Percentiles rank a stretch among this genome's conserved stretches.
Conservation (phyloP, 129 eudicot species). For the Artemisia argyi region DNA sequence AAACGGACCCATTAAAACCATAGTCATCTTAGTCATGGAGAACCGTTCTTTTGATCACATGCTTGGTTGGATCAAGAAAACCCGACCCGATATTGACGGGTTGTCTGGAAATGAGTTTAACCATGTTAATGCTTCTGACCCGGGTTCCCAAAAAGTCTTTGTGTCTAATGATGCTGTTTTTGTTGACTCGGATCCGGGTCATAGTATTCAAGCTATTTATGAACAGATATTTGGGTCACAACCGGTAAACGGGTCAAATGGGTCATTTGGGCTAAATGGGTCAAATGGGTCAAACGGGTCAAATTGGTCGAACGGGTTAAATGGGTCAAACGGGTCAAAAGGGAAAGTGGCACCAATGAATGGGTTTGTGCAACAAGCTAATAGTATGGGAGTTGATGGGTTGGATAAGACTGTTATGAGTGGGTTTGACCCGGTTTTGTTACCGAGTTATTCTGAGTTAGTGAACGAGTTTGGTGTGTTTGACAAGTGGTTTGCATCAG, state of each 20-base stretch:
- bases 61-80: constrained; percentile 75
- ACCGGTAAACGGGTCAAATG: constrained; percentile 19
- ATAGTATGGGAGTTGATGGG: constrained; percentile 51
- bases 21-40: constrained; percentile 87
- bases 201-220: constrained; percentile 87
- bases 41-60: constrained; percentile 96
- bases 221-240: constrained; percentile 86
- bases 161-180: constrained; percentile 70
- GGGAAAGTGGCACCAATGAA: constrained; percentile 84
- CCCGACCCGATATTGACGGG: constrained; percentile 91
- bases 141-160: constrained; percentile 37
- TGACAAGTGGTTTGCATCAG: constrained; percentile 93
- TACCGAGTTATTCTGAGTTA: constrained; percentile 73
- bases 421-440: constrained; percentile 69
- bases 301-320: not conserved
- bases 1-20: constrained; percentile 82
- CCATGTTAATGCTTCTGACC: constrained; percentile 62
- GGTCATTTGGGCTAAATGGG: constrained; percentile 81
- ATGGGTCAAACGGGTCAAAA: constrained; percentile 45
- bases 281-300: not conserved
- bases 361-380: constrained; percentile 91
- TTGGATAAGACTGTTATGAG: constrained; percentile 72
- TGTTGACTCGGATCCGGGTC: constrained; percentile 91
- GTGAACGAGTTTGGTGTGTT: constrained; percentile 82
- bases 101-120: constrained; percentile 72